These are phyloP conservation scores for Cichorium intybus DNA, from an alignment of 140 eudicot species.

Conservation along the genomic window DNA sequence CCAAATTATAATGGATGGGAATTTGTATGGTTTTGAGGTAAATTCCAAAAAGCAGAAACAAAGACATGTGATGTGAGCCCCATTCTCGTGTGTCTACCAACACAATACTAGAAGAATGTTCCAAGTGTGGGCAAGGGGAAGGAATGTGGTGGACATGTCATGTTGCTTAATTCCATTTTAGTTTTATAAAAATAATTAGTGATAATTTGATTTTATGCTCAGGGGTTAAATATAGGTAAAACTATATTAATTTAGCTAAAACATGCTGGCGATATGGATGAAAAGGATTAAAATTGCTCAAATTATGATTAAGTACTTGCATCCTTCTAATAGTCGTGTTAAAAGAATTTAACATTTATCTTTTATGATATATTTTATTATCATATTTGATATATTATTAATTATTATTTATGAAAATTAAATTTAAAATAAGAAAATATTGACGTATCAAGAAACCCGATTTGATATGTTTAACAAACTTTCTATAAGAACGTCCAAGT, in stretches of 20 bases:
- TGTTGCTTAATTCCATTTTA: conserved; percentile 15
- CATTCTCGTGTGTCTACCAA: conserved; percentile 18
- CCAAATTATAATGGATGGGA: background rate
- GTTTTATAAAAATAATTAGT: background rate
- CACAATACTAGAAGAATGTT: conserved; percentile 34
- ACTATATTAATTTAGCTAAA: background rate
- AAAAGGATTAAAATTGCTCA: no score
- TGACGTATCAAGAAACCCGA: background rate
- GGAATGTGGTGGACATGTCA: conserved; percentile 24
- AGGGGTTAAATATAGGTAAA: background rate
- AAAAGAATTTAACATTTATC: no score
- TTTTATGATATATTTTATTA: background rate
- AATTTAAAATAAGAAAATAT: background rate
- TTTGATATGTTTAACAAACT: background rate
- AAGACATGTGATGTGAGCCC: conserved; percentile 25
- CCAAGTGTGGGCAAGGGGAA: conserved; percentile 31
- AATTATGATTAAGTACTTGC: no score
- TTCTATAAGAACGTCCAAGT: background rate
- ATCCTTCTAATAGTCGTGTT: no score
- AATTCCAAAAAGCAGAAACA: conserved; percentile 22
- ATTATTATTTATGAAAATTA: background rate
- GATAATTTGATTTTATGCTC: background rate
- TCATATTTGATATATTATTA: background rate
- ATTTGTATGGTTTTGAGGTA: background rate
- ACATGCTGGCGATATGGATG: background rate